Conservation (phyloP, 2,329 filamentous ascomycete species). For the Didymella keratinophila region DNA sequence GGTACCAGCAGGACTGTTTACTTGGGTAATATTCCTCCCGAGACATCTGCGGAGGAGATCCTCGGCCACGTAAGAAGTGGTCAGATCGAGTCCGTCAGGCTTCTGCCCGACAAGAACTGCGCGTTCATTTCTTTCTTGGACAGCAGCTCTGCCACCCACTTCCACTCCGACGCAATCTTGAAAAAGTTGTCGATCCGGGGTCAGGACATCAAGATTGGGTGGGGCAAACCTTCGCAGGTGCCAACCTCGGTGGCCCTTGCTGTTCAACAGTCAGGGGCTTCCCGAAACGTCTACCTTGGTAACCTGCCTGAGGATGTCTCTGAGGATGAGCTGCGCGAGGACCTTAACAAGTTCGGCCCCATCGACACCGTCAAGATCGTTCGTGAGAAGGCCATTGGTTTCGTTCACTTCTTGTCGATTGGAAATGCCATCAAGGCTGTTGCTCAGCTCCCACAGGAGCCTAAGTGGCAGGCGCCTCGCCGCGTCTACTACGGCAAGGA, state of each 20-base stretch:
- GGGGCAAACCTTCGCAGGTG: conserved; percentile 98
- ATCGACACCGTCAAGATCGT: conserved; percentile 99
- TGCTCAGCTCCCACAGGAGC: conserved; percentile 91
- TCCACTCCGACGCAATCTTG: conserved; percentile 99
- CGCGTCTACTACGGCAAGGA: conserved; percentile 99
- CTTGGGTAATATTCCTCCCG: conserved; percentile 96
- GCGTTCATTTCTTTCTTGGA: conserved; percentile 99
- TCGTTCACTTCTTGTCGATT: conserved; percentile 96
- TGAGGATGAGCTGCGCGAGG: conserved; percentile 92
- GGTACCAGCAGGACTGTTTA: conserved; percentile 97
- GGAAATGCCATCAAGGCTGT: conserved; percentile 99
- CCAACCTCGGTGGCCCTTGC: conserved; percentile 97
- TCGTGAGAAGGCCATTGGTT: conserved; percentile 96
- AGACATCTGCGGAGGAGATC: conserved; percentile 96
- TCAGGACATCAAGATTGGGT: conserved; percentile 99
- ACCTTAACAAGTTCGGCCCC: conserved; percentile 92
- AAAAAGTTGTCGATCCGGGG: conserved; percentile 99
- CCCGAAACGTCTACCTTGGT: conserved; percentile 94
- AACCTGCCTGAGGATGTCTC: conserved; percentile 89
- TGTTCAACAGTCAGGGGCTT: conserved; percentile 96
- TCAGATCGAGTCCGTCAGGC: conserved; percentile 97
- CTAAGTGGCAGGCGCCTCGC: conserved; percentile 94
- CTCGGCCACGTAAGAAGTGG: conserved; percentile 94
- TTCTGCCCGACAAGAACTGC: conserved; percentile 98
- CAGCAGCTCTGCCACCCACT: conserved; percentile 96